These are phyloP conservation scores for Mucor mucedo DNA, from an alignment of 371 early-diverging fungal species.

Conservation along the genomic window DNA sequence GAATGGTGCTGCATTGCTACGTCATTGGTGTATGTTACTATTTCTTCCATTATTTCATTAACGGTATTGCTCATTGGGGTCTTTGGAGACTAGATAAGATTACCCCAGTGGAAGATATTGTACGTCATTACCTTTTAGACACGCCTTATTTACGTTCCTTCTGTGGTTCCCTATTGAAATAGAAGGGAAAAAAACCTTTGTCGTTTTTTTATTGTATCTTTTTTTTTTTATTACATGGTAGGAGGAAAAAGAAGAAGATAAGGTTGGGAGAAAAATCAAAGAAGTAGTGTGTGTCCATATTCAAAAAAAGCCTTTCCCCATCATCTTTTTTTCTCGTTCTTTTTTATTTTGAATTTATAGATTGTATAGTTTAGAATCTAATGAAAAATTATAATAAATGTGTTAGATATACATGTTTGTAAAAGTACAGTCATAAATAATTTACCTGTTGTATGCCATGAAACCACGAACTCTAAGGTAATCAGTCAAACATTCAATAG, in stretches of 20 bases:
- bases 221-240: constrained; percentile 18
- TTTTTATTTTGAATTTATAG: constrained; percentile 2
- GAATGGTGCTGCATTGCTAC: constrained; percentile 27
- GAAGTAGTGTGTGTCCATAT: constrained; percentile 3
- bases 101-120: constrained; percentile 3
- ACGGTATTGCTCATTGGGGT: constrained; percentile 40
- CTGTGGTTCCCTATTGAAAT: constrained; percentile 12
- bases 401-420: neutral
- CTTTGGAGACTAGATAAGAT: constrained; percentile 21
- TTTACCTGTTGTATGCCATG: constrained; percentile 74
- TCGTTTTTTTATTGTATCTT: neutral
- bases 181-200: neutral
- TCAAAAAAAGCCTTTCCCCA: neutral
- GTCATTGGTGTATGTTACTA: constrained; percentile 28
- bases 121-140: neutral
- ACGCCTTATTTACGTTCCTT: constrained; percentile 7
- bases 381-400: neutral
- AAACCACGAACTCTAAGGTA: constrained; percentile 83
- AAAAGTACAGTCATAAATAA: neutral
- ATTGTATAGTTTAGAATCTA: constrained; percentile 30
- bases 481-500: constrained; percentile 86
- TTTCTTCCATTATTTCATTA: constrained; percentile 35
- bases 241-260: neutral
- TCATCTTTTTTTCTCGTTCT: constrained; percentile 7
- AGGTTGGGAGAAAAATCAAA: neutral